Evolutionary conservation across 345 rosid genomes (phyloP).

Genomic region (Populus pruinosa): DNA sequence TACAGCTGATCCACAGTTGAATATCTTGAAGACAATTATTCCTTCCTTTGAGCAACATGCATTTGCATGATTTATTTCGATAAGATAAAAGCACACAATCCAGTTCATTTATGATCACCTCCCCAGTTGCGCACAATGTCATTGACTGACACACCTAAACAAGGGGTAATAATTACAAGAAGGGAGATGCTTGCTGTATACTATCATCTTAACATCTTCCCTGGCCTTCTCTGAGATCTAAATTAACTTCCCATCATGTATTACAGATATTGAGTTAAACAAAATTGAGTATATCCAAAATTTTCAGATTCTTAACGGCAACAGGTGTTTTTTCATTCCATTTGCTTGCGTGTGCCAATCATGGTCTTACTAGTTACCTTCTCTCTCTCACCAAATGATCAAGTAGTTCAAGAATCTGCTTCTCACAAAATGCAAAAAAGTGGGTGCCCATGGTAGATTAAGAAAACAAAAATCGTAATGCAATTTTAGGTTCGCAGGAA

Average conservation of each 20-base stretch:
- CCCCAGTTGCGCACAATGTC: not conserved
- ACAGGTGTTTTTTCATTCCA: not conserved
- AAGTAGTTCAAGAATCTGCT: not conserved
- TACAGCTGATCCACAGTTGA: not conserved
- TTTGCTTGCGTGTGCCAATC: not conserved
- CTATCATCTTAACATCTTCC: not conserved
- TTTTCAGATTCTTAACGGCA: not conserved
- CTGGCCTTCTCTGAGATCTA: not conserved
- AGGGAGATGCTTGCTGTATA: not conserved
- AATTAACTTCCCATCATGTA: not conserved
- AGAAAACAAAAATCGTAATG: not conserved
- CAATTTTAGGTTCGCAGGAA: not conserved
- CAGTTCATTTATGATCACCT: not conserved
- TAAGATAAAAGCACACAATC: not conserved
- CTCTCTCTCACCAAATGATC: not conserved
- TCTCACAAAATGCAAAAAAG: not conserved
- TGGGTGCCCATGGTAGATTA: not conserved
- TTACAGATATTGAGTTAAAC: not conserved
- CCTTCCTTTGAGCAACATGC: not conserved
- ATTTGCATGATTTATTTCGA: not conserved
- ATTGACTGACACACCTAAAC: not conserved
- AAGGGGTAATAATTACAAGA: not conserved
- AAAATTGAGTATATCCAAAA: not conserved
- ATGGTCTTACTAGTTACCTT: not conserved
- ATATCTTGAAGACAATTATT: not conserved